These are phyloP conservation scores for Neurospora sp. DNA, from an alignment of 495 filamentous ascomycete genomes.

Conservation along the genomic window DNA sequence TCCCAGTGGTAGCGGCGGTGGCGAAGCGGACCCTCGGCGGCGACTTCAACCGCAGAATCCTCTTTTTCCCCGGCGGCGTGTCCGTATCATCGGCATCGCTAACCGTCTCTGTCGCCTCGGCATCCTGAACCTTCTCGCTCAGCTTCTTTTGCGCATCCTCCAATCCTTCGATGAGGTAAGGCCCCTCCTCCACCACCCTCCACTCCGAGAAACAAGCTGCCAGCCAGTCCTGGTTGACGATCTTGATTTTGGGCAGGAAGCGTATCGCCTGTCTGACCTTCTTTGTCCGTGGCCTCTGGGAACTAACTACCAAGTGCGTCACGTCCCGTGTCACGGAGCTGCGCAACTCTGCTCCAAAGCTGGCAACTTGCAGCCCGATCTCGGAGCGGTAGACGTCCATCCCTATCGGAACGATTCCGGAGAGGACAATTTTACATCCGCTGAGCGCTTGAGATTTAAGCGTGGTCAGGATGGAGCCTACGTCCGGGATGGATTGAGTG, in stretches of 20 bases:
- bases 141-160: conserved; percentile 25
- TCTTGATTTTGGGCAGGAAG: conserved; percentile 56
- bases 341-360: conserved; percentile 69
- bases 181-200: conserved; percentile 61
- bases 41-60: conserved; percentile 7
- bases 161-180: conserved; percentile 56
- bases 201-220: conserved; percentile 70
- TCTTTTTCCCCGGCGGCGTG: conserved; percentile 1
- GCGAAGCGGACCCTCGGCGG: neutral
- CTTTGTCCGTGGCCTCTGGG: conserved; percentile 62
- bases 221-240: conserved; percentile 87
- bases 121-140: conserved; percentile 26
- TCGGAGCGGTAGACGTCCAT: conserved; percentile 67
- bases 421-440: conserved; percentile 67
- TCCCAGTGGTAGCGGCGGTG: conserved; percentile 8
- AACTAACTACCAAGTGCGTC: conserved; percentile 44
- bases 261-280: conserved; percentile 77
- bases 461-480: conserved; percentile 66
- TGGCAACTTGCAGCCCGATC: conserved; percentile 70
- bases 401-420: conserved; percentile 74
- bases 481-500: conserved; percentile 65
- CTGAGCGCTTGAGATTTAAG: conserved; percentile 66
- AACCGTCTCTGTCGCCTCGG: conserved; percentile 15
- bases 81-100: conserved; percentile 19
- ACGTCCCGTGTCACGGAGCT: conserved; percentile 36